phyloP scores from a whole-genome alignment of 768 basidiomycete species.

The Termitomyces sp. region DNA sequence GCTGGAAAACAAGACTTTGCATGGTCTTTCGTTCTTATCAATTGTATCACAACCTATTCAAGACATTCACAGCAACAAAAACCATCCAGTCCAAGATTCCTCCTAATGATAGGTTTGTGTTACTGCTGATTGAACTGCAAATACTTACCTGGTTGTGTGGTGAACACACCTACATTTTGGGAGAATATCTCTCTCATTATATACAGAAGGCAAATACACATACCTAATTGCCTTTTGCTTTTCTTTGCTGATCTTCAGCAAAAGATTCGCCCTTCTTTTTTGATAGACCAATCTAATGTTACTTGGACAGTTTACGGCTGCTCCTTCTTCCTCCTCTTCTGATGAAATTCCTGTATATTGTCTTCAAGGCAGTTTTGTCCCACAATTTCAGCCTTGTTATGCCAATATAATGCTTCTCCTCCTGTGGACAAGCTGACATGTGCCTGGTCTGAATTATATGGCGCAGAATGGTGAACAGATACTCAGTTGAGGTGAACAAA shows the following conservation, averaged over 20 bases:
- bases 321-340: conserved; percentile 60
- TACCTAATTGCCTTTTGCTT: conserved; percentile 94
- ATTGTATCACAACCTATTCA: background rate
- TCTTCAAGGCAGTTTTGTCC: conserved; percentile 68
- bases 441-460: conserved; percentile 89
- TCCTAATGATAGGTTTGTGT: conserved; percentile 61
- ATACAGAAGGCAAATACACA: conserved; percentile 77
- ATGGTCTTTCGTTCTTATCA: conserved; percentile 48
- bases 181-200: conserved; percentile 92
- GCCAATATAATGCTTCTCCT: conserved; percentile 85
- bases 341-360: conserved; percentile 53
- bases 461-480: conserved; percentile 98
- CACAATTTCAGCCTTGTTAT: conserved; percentile 68
- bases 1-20: conserved; percentile 77
- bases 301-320: conserved; percentile 46
- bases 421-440: conserved; percentile 85
- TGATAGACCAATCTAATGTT: background rate
- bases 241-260: conserved; percentile 86
- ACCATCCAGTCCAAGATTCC: conserved; percentile 95
- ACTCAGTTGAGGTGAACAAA: conserved; percentile 87
- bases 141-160: conserved; percentile 28
- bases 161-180: conserved; percentile 86
- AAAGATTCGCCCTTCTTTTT: conserved; percentile 39
- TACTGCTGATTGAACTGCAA: background rate
- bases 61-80: conserved; percentile 53